Percentiles rank a stretch among this genome's conserved stretches.
Conservation (phyloP, 176 grass and related monocot species). For the Cenchrus americanus region DNA sequence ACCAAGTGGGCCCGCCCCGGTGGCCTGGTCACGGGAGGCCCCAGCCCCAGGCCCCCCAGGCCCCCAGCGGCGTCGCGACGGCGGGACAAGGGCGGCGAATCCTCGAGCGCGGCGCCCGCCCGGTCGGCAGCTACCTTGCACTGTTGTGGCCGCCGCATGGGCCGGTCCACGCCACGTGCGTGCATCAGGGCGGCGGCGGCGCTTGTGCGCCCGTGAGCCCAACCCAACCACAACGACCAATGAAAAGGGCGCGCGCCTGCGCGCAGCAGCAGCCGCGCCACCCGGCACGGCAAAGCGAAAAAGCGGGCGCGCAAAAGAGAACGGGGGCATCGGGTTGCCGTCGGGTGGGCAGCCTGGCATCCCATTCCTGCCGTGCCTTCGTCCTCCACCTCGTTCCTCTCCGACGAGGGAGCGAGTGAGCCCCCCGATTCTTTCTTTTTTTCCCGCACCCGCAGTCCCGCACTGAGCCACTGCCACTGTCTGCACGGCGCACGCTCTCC, state of each 20-base stretch:
- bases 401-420: background rate
- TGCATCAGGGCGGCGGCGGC: no score
- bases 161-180: slow-evolving; percentile 30
- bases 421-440: background rate
- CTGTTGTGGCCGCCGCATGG: background rate
- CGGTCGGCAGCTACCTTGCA: background rate
- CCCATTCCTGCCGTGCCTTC: slow-evolving; percentile 35
- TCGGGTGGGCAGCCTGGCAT: slow-evolving; percentile 42
- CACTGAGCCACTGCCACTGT: background rate
- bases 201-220: slow-evolving; percentile 34
- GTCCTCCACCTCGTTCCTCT: background rate
- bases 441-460: background rate
- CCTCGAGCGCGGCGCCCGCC: slow-evolving; percentile 10
- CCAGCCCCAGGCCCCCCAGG: background rate
- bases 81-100: background rate
- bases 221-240: background rate
- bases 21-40: background rate
- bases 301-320: background rate
- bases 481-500: background rate
- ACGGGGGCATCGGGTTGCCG: slow-evolving; percentile 29
- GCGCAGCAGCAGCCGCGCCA: background rate
- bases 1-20: no score
- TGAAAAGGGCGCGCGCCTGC: background rate
- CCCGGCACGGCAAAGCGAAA: slow-evolving; percentile 36
- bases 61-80: slow-evolving; percentile 5